Base-by-base conservation (phyloP, 2,329 filamentous ascomycete genomes). In the Aspergillus hortae region DNA sequence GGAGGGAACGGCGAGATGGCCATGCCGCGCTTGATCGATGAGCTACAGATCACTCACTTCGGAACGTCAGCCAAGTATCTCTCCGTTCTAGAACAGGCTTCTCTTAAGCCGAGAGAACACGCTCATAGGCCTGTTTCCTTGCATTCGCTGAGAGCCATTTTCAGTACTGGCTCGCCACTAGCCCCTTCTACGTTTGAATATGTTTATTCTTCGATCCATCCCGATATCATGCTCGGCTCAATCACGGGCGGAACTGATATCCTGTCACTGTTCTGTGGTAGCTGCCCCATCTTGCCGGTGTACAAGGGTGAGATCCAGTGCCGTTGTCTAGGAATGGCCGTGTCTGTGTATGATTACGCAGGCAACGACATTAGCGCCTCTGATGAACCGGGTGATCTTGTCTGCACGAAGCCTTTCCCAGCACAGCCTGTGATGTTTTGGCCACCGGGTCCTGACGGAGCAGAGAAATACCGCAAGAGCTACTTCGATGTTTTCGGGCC, bases 181-280 rank as follows among this genome's bases (percentile, higher is more conserved):
- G 91, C 92, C 0, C 92, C 94, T 0, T 95, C 90, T 1, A 97
- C 94, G 1, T 97, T 96, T 72, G 79, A 83, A 52, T 97, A 95
- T 65, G 85, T 96, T 48, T 96, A 97, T 74, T 75, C 81, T 23
- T 87, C 88, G 1, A 95, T 97, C 65, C 90, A 91, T 2, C 65
- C 81, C 0, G 77, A 81, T n/a, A 79, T 97, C 59, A 92, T 96
- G 70, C 83, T 97, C 6, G 90, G 86, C 45, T 95, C 89, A 51
- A 97, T 99, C 65, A 97, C 92, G 0, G 94, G 94, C 35, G 94
- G 92, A 46, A 97, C 92, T 3, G 94, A 99, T 68, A 97, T 97
- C 62, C 90, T 97, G 58, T 96, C 92, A 1, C 83, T 97, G 32
- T 99, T 97, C 64, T 92, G 92, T 41, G 87, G 90, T 0, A 89